These are phyloP conservation scores for Penicillium verrucosum DNA, from an alignment of 2,329 filamentous ascomycete species.

Conservation along the genomic window DNA sequence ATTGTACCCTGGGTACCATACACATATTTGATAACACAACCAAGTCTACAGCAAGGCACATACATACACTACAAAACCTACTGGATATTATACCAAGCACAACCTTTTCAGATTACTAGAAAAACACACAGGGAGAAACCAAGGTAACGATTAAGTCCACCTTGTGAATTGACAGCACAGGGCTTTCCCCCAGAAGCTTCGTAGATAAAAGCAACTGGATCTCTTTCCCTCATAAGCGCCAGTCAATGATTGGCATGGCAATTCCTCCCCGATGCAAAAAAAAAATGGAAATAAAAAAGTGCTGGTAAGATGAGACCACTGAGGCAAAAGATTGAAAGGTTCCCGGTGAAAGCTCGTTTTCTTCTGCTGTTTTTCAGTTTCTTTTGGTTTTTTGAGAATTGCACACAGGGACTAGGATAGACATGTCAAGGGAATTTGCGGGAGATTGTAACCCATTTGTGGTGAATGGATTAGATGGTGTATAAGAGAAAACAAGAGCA, in stretches of 20 bases:
- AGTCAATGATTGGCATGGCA: conserved; percentile 55
- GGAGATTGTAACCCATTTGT: conserved; percentile 22
- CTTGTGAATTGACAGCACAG: conserved; percentile 78
- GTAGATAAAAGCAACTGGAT: conserved; percentile 57
- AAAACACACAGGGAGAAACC: conserved; percentile 42
- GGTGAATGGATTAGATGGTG: conserved; percentile 20
- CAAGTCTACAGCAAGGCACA: conserved; percentile 1
- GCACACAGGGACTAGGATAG: conserved; percentile 40
- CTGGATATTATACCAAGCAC: conserved; percentile 31
- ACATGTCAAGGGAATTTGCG: conserved; percentile 36
- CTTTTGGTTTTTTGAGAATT: conserved; percentile 30
- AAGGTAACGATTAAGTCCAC: conserved; percentile 87
- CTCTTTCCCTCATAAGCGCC: conserved; percentile 99
- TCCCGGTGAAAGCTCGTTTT: conserved; percentile 32
- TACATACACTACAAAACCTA: conserved; percentile 16
- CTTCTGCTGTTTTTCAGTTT: conserved; percentile 35
- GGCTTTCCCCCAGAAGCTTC: conserved; percentile 81
- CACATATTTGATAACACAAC: neutral
- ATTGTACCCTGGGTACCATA: neutral
- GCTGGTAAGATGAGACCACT: conserved; percentile 25
- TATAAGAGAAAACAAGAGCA: conserved; percentile 26
- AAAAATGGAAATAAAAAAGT: conserved; percentile 28
- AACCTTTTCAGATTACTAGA: conserved; percentile 38
- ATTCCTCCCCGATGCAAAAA: conserved; percentile 37
- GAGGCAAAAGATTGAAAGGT: conserved; percentile 30